phyloP scores from a whole-genome alignment of 192 early-diverging fungal species.

The Umbelopsis sp. region DNA sequence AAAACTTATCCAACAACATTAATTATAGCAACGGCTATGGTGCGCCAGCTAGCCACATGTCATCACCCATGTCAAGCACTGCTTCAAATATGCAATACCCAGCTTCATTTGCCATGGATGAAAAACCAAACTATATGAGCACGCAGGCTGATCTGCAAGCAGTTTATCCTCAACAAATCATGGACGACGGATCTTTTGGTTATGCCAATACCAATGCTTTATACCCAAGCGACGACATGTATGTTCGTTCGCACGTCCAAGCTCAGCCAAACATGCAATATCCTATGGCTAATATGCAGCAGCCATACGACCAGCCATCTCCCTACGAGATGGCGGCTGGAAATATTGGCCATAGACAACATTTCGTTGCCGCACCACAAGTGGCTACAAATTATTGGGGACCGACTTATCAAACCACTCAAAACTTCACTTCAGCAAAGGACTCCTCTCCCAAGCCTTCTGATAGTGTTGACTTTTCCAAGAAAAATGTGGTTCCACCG shows the following conservation, averaged over 20 bases:
- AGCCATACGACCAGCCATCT: neutral
- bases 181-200: constrained; percentile 13
- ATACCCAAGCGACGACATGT: constrained; percentile 12
- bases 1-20: constrained; percentile 12
- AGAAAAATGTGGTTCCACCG: neutral
- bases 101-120: neutral
- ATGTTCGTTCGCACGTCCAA: constrained; percentile 9
- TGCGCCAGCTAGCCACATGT: neutral
- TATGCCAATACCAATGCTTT: constrained; percentile 7
- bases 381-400: constrained; percentile 10
- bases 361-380: neutral
- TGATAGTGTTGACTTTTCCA: constrained; percentile 6
- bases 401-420: constrained; percentile 12
- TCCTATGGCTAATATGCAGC: constrained; percentile 10
- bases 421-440: constrained; percentile 14
- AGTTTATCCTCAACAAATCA: constrained; percentile 6
- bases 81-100: constrained; percentile 5
- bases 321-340: neutral
- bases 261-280: neutral
- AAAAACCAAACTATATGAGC: neutral
- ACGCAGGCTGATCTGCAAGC: constrained; percentile 6
- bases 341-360: constrained; percentile 10
- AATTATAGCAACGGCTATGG: neutral
- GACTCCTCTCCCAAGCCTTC: constrained; percentile 1
- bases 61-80: constrained; percentile 7